Conservation (phyloP, 768 basidiomycete genomes). For the Coprinopsis strossmayeri region DNA sequence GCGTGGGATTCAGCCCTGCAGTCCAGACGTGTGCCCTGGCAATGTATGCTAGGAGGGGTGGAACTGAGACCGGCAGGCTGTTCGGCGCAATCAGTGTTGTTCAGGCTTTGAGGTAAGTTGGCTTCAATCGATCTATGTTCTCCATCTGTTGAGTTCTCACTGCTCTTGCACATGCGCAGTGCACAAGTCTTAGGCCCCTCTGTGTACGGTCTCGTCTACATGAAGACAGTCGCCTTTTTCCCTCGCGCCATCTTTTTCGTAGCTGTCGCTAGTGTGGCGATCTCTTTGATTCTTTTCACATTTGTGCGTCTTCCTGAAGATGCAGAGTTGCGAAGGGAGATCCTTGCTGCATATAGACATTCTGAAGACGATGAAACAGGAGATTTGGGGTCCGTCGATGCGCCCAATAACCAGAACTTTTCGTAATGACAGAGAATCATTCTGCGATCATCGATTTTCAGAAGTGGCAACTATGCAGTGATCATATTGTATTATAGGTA, state of each 20-base stretch:
- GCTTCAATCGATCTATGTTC: not conserved
- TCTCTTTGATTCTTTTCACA: constrained; percentile 39
- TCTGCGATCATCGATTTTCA: too few species aligned
- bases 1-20: constrained; percentile 59
- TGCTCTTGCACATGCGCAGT: constrained; percentile 30
- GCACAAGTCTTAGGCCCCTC: constrained; percentile 66
- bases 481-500: too few species aligned
- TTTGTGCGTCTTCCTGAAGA: constrained; percentile 37
- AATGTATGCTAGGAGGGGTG: constrained; percentile 47
- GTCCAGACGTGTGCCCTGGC: constrained; percentile 67
- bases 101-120: constrained; percentile 53
- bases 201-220: constrained; percentile 66
- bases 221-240: constrained; percentile 61
- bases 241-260: constrained; percentile 68
- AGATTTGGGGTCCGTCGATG: too few species aligned
- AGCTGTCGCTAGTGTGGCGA: constrained; percentile 29
- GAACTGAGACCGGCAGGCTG: constrained; percentile 62
- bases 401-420: too few species aligned
- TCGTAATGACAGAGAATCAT: too few species aligned
- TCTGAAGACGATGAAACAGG: constrained; percentile 1
- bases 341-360: not conserved
- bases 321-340: constrained; percentile 4
- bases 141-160: not conserved
- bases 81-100: constrained; percentile 79
- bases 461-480: too few species aligned